Base-by-base conservation (phyloP, 768 basidiomycete species). In the Amanita phalloides region DNA sequence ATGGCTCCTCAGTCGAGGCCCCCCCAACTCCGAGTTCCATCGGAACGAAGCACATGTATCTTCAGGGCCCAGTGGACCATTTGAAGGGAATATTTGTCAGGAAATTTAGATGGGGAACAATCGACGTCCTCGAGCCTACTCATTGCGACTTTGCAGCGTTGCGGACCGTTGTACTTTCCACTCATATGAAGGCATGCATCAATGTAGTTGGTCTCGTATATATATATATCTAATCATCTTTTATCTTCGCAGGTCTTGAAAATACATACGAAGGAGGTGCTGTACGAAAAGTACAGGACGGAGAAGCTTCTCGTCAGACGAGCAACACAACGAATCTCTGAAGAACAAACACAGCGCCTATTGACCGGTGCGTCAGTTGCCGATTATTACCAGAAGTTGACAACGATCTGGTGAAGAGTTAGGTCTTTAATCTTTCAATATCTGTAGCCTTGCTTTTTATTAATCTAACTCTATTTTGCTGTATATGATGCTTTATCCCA, bases 201-300 rank as follows among this genome's bases (percentile, higher is more conserved):
- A 32, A 14, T 32, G 4, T 4, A 23, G n/a, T 21, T 43, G 14
- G n/a, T 28, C n/a, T 10, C 10, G 17, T 21, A 38, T 26, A 35
- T n/a, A 21, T 32, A 28, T 21, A 38, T 26, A 35, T n/a, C 32
- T 32, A 28, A 42, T 13, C 45, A 46, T 28, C 20, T 23, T 9
- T 20, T 48, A 20, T 25, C 20, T 10, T n/a, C 55, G 21, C 62
- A 92, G 89, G 73, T 86, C 60, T 73, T 95, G 54, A 91, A 90
- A 69, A 78, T 72, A 42, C 82, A 81, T 53, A 94, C 92, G 30
- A 84, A 84, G 59, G 89, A 95, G 64, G 87, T 91, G 52, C 68
- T 94, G 66, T 97, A 97, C 65, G 94, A 97, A 72, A 84, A 84
- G 60, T 97, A 85, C 67, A 76, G 94, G 61, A 93, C 90, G 1